Evolutionary conservation across 2,329 filamentous ascomycete species (phyloP).

Genomic region (Fusarium buxicola): DNA sequence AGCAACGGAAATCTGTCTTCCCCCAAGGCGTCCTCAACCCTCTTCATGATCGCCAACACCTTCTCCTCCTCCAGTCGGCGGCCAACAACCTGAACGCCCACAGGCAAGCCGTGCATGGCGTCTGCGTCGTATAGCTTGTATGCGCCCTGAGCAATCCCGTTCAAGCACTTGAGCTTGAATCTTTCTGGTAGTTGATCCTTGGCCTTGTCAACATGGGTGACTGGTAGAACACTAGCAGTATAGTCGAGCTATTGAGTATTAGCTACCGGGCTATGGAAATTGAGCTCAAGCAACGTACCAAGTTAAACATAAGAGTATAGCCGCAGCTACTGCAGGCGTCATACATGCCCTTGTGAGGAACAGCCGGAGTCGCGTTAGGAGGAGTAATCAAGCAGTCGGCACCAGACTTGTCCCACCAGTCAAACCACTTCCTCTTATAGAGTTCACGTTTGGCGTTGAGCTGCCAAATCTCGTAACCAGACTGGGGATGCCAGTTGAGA

Average conservation of each 20-base stretch:
- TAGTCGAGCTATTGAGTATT: conserved; percentile 77
- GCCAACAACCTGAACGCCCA: conserved; percentile 86
- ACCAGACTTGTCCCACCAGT: conserved; percentile 81
- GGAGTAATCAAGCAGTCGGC: conserved; percentile 85
- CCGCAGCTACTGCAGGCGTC: conserved; percentile 88
- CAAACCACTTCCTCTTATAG: conserved; percentile 82
- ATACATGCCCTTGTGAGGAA: conserved; percentile 88
- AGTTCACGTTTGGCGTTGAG: conserved; percentile 81
- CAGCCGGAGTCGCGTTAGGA: conserved; percentile 90
- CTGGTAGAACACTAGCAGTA: conserved; percentile 81
- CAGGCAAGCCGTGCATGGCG: conserved; percentile 88
- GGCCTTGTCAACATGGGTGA: conserved; percentile 82
- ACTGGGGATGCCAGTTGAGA: conserved; percentile 78
- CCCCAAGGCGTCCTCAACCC: conserved; percentile 79
- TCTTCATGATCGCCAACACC: conserved; percentile 83
- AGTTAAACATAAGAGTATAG: conserved; percentile 93
- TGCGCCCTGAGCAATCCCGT: conserved; percentile 83
- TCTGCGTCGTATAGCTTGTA: conserved; percentile 87
- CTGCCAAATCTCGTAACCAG: conserved; percentile 83
- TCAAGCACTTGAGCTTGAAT: conserved; percentile 73
- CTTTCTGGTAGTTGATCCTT: conserved; percentile 73
- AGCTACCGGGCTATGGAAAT: neutral
- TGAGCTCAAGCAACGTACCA: conserved; percentile 63
- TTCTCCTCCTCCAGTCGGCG: conserved; percentile 87
- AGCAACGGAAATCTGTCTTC: conserved; percentile 65